Evolutionary conservation across 257 asterid species (phyloP).

Genomic region (Solanum arcanum): DNA sequence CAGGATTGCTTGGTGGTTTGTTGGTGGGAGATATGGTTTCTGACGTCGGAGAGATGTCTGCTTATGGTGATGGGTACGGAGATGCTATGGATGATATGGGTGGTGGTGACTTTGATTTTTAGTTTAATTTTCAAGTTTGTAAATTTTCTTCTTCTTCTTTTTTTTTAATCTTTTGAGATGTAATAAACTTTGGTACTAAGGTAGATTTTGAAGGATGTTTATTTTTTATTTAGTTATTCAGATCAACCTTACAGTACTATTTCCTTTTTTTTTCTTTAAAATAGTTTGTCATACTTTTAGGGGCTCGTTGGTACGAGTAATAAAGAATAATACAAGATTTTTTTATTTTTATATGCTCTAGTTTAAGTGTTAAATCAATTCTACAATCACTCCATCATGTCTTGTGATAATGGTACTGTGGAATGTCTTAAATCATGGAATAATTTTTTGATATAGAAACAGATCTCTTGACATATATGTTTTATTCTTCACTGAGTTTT

Average conservation of each 20-base stretch:
- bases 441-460: too few relatives aligned
- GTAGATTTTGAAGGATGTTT: background rate
- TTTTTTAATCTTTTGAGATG: background rate
- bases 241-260: background rate
- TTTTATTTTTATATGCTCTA: too few relatives aligned
- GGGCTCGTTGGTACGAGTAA: background rate
- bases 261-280: background rate
- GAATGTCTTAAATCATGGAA: too few relatives aligned
- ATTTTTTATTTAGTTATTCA: background rate
- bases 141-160: background rate
- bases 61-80: conserved; percentile 21
- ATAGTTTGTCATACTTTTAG: background rate
- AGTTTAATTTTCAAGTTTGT: background rate
- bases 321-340: background rate
- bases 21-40: conserved; percentile 69
- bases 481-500: too few relatives aligned
- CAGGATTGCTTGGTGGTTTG: conserved; percentile 85
- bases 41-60: conserved; percentile 32
- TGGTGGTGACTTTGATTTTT: conserved; percentile 13
- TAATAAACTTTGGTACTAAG: background rate
- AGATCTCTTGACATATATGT: too few relatives aligned
- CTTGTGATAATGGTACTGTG: background rate
- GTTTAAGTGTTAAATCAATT: background rate
- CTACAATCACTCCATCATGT: background rate
- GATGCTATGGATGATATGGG: conserved; percentile 19